These are phyloP conservation scores for Coniochaeta hoffmannii DNA, from an alignment of 2,329 filamentous ascomycete species.

Conservation along the genomic window DNA sequence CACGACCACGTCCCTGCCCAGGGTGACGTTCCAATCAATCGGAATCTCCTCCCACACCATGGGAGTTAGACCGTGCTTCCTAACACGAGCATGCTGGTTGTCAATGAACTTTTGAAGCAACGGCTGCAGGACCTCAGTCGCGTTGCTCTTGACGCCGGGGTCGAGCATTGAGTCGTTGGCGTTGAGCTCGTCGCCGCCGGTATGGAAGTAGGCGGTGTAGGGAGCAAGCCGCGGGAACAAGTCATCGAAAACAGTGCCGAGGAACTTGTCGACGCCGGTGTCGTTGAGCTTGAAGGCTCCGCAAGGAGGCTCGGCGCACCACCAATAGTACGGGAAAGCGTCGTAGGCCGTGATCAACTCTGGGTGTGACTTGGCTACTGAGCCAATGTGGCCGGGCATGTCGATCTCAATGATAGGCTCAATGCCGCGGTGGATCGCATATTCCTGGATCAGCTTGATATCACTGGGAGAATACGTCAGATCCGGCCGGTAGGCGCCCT, in stretches of 20 bases:
- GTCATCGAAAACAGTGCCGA: slow-evolving; percentile 67
- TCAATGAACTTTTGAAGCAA: slow-evolving; percentile 73
- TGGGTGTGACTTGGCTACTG: slow-evolving; percentile 58
- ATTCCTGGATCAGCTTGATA: slow-evolving; percentile 59
- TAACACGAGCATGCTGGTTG: slow-evolving; percentile 58
- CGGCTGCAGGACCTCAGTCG: slow-evolving; percentile 57
- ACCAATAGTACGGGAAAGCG: slow-evolving; percentile 47
- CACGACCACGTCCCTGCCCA: slow-evolving; percentile 64
- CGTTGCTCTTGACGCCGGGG: slow-evolving; percentile 61
- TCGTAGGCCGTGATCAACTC: slow-evolving; percentile 63
- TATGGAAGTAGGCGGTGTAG: slow-evolving; percentile 73
- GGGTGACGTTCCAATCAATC: slow-evolving; percentile 66
- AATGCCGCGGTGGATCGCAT: slow-evolving; percentile 62
- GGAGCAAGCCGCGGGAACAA: slow-evolving; percentile 63
- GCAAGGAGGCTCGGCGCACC: slow-evolving; percentile 57
- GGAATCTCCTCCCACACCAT: slow-evolving; percentile 88
- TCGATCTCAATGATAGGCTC: slow-evolving; percentile 72
- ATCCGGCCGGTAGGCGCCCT: slow-evolving; percentile 64
- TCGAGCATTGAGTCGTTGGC: slow-evolving; percentile 67
- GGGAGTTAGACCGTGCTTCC: slow-evolving; percentile 57
- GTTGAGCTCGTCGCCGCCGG: slow-evolving; percentile 83
- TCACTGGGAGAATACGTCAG: slow-evolving; percentile 62
- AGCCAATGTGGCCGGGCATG: slow-evolving; percentile 71
- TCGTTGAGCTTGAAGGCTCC: slow-evolving; percentile 72
- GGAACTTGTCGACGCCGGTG: slow-evolving; percentile 59